Base-by-base conservation (phyloP, 2,329 filamentous ascomycete species). In the Conoideocrella luteorostrata region DNA sequence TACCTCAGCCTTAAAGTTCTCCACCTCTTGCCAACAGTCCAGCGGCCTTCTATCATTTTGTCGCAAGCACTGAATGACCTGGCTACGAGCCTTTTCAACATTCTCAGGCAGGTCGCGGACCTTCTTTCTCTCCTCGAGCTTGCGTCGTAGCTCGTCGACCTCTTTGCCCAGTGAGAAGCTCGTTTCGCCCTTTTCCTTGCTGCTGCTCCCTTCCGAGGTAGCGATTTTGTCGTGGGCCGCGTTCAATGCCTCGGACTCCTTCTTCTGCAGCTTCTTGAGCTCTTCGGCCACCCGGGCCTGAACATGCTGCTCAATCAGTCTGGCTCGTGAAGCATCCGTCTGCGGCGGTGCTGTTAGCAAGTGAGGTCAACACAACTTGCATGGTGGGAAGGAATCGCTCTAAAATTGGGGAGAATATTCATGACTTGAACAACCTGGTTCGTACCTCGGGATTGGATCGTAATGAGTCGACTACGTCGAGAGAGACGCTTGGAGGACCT, bases 21-120 rank as follows among this genome's bases (percentile, higher is more conserved):
- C 85, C 20, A 96, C 88, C 77, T 96, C 89, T 66, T 82, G 77
- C 86, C 87, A 96, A 76, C 91, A 97, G 71, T 96, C 87, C 61
- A 96, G 71, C 62, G 91, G 90, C 64, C 88, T 78, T 51, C 88
- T 76, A 67, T 96, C 90, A 64, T 96, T 84, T 58, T 84, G 75
- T 49, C 86, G 74, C 71, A 97, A 71, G 64, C 91, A 97, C 56
- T 78, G 76, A 50, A 93, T 79, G 44, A 96, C 81, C 47, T 83
- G 80, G 53, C 78, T 72, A 65, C 88, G 84, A 17, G 89, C 87
- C 61, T 73, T 76, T 66, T 88, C 82, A 39, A 95, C 80, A 40
- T 70, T 70, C 50, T 83, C 79, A 53, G 89, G 87, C 52, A 88
- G 62, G 52, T 82, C 72, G 58, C 83, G 75, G 48, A 87, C 68